A percentile compares a stretch with the other conserved stretches of the same genome.
These are phyloP conservation scores for Aristolochia contorta DNA, from an alignment of 164 flowering plant species.

Conservation along the genomic window DNA sequence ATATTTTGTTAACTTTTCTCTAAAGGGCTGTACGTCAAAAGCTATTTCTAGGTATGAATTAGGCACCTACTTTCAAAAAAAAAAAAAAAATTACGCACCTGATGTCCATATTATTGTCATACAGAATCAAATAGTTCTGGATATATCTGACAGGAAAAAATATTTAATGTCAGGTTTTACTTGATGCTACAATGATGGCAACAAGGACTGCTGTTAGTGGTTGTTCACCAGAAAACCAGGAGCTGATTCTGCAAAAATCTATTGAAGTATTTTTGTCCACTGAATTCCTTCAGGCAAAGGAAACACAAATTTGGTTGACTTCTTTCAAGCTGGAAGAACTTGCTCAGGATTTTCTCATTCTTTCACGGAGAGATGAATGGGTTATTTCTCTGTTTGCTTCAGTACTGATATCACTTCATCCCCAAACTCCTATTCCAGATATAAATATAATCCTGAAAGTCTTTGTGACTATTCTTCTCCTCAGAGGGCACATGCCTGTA, in stretches of 20 bases:
- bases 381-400: conserved; percentile 66
- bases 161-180: conserved; percentile 38
- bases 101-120: too few relatives aligned
- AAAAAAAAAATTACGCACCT: too few relatives aligned
- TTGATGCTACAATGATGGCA: conserved; percentile 49
- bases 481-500: conserved; percentile 52
- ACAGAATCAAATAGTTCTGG: background rate
- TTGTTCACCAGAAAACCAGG: conserved; percentile 55
- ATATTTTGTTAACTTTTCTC: background rate
- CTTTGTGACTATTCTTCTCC: conserved; percentile 26
- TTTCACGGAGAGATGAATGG: conserved; percentile 51
- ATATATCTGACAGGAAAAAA: background rate
- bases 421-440: conserved; percentile 49
- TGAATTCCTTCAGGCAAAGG: conserved; percentile 19
- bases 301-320: conserved; percentile 8
- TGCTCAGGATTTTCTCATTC: conserved; percentile 11
- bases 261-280: conserved; percentile 34
- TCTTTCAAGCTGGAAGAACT: conserved; percentile 17
- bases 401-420: conserved; percentile 57
- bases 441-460: conserved; percentile 29
- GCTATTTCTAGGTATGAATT: too few relatives aligned
- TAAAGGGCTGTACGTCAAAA: too few relatives aligned
- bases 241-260: conserved; percentile 49
- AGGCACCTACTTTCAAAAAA: too few relatives aligned
- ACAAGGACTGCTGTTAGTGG: conserved; percentile 54